Percentiles rank a stretch among this genome's conserved stretches.
Conservation (phyloP, 2,329 filamentous ascomycete species). For the Knoxdaviesia capensis region DNA sequence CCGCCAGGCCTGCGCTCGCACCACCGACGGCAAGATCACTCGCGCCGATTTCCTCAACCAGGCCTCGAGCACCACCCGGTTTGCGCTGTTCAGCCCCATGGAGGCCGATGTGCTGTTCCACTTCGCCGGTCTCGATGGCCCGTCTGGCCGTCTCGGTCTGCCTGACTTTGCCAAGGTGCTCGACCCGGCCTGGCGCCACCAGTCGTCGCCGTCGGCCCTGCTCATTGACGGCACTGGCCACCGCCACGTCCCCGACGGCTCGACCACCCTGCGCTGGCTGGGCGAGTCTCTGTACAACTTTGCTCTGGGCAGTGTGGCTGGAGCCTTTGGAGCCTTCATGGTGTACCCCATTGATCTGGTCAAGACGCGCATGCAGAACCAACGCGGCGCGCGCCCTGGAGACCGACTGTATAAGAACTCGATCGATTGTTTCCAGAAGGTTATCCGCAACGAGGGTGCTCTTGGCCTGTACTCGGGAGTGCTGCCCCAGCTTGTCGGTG, state of each 20-base stretch:
- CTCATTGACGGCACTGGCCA: conserved; percentile 11
- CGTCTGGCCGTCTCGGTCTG: conserved; percentile 65
- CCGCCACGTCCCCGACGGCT: conserved; percentile 18
- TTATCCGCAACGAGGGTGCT: conserved; percentile 81
- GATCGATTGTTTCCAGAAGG: conserved; percentile 83
- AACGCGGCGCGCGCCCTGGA: conserved; percentile 63
- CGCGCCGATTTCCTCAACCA: conserved; percentile 87
- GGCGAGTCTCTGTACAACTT: conserved; percentile 70
- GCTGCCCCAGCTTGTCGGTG: conserved; percentile 83
- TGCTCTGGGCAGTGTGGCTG: conserved; percentile 67
- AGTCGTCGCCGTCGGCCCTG: too few relatives aligned
- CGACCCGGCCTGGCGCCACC: conserved; percentile 64
- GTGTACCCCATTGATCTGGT: conserved; percentile 97
- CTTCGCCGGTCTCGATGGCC: conserved; percentile 82
- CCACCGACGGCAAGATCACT: conserved; percentile 79
- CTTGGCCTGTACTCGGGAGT: conserved; percentile 85
- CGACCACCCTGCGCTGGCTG: conserved; percentile 18
- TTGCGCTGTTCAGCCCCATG: conserved; percentile 95
- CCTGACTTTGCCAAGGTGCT: conserved; percentile 86
- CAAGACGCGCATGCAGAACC: conserved; percentile 97
- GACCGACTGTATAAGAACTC: conserved; percentile 94
- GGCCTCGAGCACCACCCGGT: conserved; percentile 75
- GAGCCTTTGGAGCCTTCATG: conserved; percentile 97
- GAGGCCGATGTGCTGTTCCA: conserved; percentile 98
- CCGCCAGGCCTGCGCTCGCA: conserved; percentile 67